A percentile compares a stretch with the other conserved stretches of the same genome.
Evolutionary conservation across 2,329 filamentous ascomycete genomes (phyloP).

Genomic region (Colletotrichum sp.): DNA sequence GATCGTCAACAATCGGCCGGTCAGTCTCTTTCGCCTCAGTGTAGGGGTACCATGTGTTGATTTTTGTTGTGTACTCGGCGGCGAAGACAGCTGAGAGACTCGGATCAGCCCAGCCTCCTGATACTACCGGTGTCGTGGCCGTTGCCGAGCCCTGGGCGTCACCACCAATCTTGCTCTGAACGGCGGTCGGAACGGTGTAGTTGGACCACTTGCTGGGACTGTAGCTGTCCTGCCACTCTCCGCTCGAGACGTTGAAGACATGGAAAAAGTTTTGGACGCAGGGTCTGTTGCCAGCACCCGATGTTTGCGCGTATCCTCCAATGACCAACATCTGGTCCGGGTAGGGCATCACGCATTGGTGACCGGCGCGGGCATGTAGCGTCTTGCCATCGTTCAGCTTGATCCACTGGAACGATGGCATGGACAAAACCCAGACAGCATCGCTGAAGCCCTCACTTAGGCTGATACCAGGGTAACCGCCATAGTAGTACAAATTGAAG

Average conservation of each 20-base stretch:
- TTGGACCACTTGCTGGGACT: slow-evolving; percentile 64
- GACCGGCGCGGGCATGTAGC: slow-evolving; percentile 68
- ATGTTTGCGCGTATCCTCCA: slow-evolving; percentile 60
- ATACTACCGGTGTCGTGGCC: slow-evolving; percentile 64
- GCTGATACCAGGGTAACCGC: slow-evolving; percentile 47
- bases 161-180: slow-evolving; percentile 73
- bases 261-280: slow-evolving; percentile 61
- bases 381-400: slow-evolving; percentile 43
- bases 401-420: slow-evolving; percentile 84
- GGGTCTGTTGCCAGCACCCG: not conserved
- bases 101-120: slow-evolving; percentile 56
- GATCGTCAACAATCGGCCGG: slow-evolving; percentile 18
- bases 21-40: slow-evolving; percentile 33
- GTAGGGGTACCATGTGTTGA: slow-evolving; percentile 68
- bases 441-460: slow-evolving; percentile 31
- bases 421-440: slow-evolving; percentile 80
- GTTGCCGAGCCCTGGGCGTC: slow-evolving; percentile 71
- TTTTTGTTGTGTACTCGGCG: slow-evolving; percentile 58
- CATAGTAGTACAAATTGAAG: slow-evolving; percentile 86
- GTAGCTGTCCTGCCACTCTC: slow-evolving; percentile 74
- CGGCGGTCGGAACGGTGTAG: slow-evolving; percentile 73
- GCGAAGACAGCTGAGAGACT: slow-evolving; percentile 59
- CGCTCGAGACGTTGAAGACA: slow-evolving; percentile 75
- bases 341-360: slow-evolving; percentile 77
- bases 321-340: slow-evolving; percentile 82